A percentile compares a stretch with the other conserved stretches of the same genome.
phyloP scores from a whole-genome alignment of 1,284 basidiomycete species.

The Fomes fomentarius region DNA sequence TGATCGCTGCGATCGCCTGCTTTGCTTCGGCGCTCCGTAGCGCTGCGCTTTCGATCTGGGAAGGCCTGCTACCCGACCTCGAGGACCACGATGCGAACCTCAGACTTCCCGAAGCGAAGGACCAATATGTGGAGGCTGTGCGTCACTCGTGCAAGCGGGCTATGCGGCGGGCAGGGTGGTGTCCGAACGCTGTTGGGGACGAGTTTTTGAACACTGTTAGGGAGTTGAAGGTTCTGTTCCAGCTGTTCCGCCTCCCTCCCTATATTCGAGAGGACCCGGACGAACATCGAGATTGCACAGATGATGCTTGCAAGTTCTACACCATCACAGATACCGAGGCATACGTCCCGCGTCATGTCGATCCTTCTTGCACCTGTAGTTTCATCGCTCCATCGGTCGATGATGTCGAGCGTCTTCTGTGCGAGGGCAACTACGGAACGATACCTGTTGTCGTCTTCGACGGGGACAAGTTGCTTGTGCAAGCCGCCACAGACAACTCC shows the following conservation, averaged over 20 bases:
- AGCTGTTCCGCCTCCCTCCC: slow-evolving; percentile 6
- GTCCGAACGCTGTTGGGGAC: slow-evolving; percentile 2
- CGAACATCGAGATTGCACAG: slow-evolving; percentile 12
- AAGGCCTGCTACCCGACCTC: too few relatives aligned
- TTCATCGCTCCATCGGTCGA: slow-evolving; percentile 7
- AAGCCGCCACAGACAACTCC: not conserved
- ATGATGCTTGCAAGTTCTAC: slow-evolving; percentile 8
- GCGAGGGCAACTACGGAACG: not conserved
- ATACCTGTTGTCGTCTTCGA: slow-evolving; percentile 7
- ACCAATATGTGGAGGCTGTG: not conserved
- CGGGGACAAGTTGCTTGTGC: not conserved
- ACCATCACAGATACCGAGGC: not conserved
- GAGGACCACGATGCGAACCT: not conserved
- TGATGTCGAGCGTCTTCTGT: slow-evolving; percentile 8
- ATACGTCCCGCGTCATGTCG: slow-evolving; percentile 12
- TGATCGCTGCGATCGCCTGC: too few relatives aligned
- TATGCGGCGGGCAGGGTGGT: slow-evolving; percentile 16
- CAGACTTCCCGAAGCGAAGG: not conserved
- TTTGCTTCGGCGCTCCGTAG: too few relatives aligned
- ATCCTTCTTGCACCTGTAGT: slow-evolving; percentile 6
- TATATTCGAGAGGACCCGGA: not conserved
- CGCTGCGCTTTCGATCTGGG: too few relatives aligned
- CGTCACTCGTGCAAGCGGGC: not conserved
- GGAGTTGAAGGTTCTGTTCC: too few relatives aligned
- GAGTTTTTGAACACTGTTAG: not conserved